Conservation (phyloP, 805 yeast species). For the Ascoidea rubescens region DNA sequence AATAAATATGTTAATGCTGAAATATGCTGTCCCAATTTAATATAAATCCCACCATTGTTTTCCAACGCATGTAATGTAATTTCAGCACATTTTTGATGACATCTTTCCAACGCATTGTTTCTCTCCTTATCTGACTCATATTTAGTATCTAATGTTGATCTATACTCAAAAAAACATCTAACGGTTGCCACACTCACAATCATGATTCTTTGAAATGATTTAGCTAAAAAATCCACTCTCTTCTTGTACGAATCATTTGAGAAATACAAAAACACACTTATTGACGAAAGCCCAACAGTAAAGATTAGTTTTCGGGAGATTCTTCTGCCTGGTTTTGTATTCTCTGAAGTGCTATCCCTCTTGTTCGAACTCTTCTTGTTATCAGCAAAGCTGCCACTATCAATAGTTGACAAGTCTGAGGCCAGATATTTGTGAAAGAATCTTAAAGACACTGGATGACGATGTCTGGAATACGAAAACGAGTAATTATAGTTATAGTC, state of each 20-base stretch:
- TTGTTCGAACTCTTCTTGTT: too few relatives aligned
- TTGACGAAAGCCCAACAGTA: neutral
- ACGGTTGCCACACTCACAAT: conserved; percentile 57
- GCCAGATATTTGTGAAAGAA: too few relatives aligned
- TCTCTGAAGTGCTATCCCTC: too few relatives aligned
- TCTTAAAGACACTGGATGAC: too few relatives aligned
- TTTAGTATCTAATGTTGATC: conserved; percentile 32
- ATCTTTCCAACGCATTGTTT: conserved; percentile 36
- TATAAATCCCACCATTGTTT: conserved; percentile 82
- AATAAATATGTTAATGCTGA: conserved; percentile 83
- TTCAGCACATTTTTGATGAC: conserved; percentile 66
- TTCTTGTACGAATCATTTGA: conserved; percentile 25
- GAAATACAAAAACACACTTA: conserved; percentile 13
- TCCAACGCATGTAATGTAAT: conserved; percentile 72
- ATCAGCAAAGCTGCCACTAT: too few relatives aligned
- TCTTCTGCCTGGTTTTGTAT: too few relatives aligned
- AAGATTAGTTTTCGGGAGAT: too few relatives aligned
- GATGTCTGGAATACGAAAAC: too few relatives aligned
- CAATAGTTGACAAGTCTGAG: too few relatives aligned
- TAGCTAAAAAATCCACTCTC: conserved; percentile 19
- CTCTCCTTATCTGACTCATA: conserved; percentile 30
- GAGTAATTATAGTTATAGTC: too few relatives aligned
- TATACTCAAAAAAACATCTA: conserved; percentile 61
- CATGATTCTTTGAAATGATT: conserved; percentile 36
- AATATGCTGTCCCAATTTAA: conserved; percentile 90